Evolutionary conservation across 2,329 filamentous ascomycete species (phyloP), one percentile per base, ranked within the genome.

Genomic region (Ophiocordyceps robertsii): DNA sequence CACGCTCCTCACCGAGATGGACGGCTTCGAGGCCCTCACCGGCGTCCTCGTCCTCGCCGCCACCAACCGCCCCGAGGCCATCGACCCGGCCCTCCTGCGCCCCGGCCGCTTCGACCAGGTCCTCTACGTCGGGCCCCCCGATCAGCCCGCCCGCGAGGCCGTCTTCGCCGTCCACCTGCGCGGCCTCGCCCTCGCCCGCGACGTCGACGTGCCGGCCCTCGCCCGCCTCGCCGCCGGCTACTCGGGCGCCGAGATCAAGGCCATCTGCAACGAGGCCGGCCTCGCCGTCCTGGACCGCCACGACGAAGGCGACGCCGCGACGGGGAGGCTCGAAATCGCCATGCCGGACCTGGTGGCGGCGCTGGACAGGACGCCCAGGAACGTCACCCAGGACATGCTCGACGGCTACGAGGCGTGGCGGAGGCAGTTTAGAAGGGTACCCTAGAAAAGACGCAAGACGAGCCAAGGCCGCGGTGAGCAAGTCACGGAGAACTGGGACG

Each of bases 1-100:
- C 1, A 93, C 89, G 2, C 67, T 96, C 27, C 73, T 96, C 6
- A 95, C 88, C 46, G 90, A 95, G 58, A 93, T 96, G 83, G 90
- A 95, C 56, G 90, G 90, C 38, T 94, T 95, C 51, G 87, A 95
- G 60, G 71, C 81, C 33, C 69, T 93, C 17, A 81, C 81, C 43
- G 84, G 84, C 44, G 88, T 96, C 0, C 75, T 93, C 45, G 82
- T 95, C 13, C 75, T 96, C 16, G 90, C 86, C 0, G 90, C 90
- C 3, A 96, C 90, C 0, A 96, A 96, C 63, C 79, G 86, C 42
- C 90, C 90, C 0, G 84, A 94, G 53, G 73, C 81, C 2, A 74
- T 96, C 17, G 90, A 96, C 56, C 77, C 85, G 1, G 90, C 90
- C 1, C 71, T 96, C 30, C 75, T 95, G 56, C 77, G 90, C 1